These are phyloP conservation scores for Colletotrichum sp. DNA, from an alignment of 2,329 filamentous ascomycete species.

Conservation along the genomic window DNA sequence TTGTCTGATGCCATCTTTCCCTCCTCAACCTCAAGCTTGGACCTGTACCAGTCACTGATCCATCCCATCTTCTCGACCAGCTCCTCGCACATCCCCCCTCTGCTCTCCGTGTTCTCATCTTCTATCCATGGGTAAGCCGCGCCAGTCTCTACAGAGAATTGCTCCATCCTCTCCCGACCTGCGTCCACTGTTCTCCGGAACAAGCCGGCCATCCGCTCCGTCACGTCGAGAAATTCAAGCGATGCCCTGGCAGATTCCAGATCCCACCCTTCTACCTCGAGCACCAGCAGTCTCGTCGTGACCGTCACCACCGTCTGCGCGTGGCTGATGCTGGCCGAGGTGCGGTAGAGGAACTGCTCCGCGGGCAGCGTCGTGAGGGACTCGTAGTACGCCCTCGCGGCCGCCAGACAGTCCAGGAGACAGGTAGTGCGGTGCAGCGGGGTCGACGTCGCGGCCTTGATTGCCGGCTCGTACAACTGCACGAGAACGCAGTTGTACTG, in stretches of 20 bases:
- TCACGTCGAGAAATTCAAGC: constrained; percentile 15
- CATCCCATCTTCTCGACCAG: constrained; percentile 1
- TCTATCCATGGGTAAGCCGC: neutral
- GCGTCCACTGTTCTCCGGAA: neutral
- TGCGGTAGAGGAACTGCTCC: constrained; percentile 7
- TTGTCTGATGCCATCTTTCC: neutral
- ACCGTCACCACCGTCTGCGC: constrained; percentile 1
- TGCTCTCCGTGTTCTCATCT: neutral
- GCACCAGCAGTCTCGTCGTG: constrained; percentile 18
- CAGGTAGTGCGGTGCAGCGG: constrained; percentile 34
- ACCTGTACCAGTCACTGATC: neutral
- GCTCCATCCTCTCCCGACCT: neutral
- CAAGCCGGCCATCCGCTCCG: neutral
- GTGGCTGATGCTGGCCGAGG: neutral
- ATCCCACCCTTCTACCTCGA: constrained; percentile 22
- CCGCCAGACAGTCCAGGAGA: constrained; percentile 38
- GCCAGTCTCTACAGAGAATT: neutral
- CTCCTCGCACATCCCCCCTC: neutral
- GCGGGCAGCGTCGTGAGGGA: constrained; percentile 32
- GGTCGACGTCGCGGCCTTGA: constrained; percentile 27
- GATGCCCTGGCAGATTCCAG: constrained; percentile 7
- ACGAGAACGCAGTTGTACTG: constrained; percentile 40
- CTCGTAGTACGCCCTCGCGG: constrained; percentile 36
- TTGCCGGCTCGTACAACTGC: constrained; percentile 43
- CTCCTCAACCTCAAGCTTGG: neutral